Evolutionary conservation across 2,329 filamentous ascomycete species (phyloP).

Genomic region (Xylariaceae sp.): DNA sequence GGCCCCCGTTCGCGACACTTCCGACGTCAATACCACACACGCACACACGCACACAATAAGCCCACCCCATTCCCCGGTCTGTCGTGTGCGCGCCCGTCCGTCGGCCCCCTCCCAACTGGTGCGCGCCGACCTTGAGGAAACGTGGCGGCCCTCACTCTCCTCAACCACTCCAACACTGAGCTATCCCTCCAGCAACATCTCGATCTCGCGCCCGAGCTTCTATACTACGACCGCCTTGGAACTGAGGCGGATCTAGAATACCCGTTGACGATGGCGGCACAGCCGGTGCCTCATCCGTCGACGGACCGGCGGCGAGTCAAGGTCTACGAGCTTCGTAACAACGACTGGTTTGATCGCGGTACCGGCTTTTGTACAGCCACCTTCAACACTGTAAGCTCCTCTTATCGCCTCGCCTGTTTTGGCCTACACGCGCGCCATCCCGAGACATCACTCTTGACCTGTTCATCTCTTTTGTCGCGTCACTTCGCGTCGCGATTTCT

Average conservation of each 20-base stretch:
- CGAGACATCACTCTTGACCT: background rate
- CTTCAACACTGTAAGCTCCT: constrained; percentile 59
- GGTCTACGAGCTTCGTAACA: constrained; percentile 96
- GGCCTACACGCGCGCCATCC: constrained; percentile 4
- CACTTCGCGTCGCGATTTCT: constrained; percentile 5
- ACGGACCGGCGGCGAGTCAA: constrained; percentile 78
- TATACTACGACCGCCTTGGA: constrained; percentile 45
- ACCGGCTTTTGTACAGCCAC: constrained; percentile 90
- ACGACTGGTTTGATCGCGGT: constrained; percentile 98
- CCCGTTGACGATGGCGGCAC: constrained; percentile 64
- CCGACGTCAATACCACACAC: background rate
- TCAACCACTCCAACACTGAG: constrained; percentile 49
- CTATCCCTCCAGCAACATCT: constrained; percentile 57
- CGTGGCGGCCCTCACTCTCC: constrained; percentile 52
- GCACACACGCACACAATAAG: background rate
- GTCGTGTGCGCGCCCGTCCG: constrained; percentile 24
- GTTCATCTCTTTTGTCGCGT: background rate
- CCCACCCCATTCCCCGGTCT: constrained; percentile 2
- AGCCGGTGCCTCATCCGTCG: constrained; percentile 62
- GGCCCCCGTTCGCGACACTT: background rate
- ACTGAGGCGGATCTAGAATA: constrained; percentile 49
- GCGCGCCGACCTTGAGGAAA: constrained; percentile 34
- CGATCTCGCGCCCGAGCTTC: constrained; percentile 49
- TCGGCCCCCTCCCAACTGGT: constrained; percentile 23
- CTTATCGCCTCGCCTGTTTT: constrained; percentile 1